Evolutionary conservation across 306 rosid species (phyloP), one percentile per base, ranked within the genome.

Genomic region (Oemleria cerasiformis): DNA sequence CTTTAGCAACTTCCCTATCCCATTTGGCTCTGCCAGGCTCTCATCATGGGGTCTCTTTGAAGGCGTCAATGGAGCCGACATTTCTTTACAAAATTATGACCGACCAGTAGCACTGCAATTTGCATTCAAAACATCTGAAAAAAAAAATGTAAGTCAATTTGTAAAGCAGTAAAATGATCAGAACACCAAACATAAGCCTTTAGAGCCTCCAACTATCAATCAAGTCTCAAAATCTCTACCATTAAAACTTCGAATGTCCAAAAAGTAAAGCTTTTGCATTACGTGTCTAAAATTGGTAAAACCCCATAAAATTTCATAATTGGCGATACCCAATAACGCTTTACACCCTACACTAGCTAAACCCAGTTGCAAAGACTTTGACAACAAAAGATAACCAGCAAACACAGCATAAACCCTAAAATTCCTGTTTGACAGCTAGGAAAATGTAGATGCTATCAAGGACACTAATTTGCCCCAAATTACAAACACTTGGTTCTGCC

Each of bases 21-120:
- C 90, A 78, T 81, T 81, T 1, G 75, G 38, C 64, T 86, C 89
- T 7, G 34, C 12, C 57, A 12, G 51, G 80, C 53, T 77, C 49
- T 75, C 75, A 49, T 86, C 92, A 64, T 74, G 89, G 3, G 84
- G 73, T 63, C 97, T 89, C 92, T 95, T 95, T 7, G 89, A 83
- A 19, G 95, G 89, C 11, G 91, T 75, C 87, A 85, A 76, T 81
- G 83, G 42, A 84, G 81, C 84, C 73, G 78, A 76, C 92, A 85
- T 85, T 75, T 75, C 82, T 71, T 21, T 20, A 17, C 39, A 21
- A 21, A 57, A 67, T 73, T 63, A 50, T 66, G 36, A 19, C 67
- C 55, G 30, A 61, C 75, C 80, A 75, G 64, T 19, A 63, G 17
- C 43, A 55, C 65, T 73, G 50, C 53, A 81, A 25, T 58, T 67